These are phyloP conservation scores for Alternaria brassicicola DNA, from an alignment of 2,329 filamentous ascomycete genomes.

Conservation along the genomic window DNA sequence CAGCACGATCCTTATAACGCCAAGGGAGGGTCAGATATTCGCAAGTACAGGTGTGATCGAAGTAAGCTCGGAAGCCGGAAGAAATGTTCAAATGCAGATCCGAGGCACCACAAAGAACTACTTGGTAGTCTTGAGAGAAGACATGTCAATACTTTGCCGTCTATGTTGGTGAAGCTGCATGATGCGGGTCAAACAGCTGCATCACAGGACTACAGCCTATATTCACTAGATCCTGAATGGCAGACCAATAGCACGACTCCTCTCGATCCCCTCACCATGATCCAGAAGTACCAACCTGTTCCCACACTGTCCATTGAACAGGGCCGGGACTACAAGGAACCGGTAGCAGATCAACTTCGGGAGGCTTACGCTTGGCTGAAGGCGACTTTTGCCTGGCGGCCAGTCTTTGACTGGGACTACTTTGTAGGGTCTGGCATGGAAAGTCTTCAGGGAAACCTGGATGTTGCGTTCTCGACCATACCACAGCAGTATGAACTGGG, in stretches of 20 bases:
- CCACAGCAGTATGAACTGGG: not conserved
- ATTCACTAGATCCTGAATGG: conserved; percentile 17
- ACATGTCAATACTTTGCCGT: not conserved
- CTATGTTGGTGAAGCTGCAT: conserved; percentile 16
- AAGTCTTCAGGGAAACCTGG: not conserved
- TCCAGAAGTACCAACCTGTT: conserved; percentile 10
- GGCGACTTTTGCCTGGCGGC: conserved; percentile 29
- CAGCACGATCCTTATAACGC: not conserved
- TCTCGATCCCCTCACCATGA: conserved; percentile 28
- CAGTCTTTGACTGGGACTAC: conserved; percentile 38
- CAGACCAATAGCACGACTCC: conserved; percentile 20
- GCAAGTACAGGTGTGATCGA: not conserved
- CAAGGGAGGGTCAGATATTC: not conserved
- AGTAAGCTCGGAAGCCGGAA: not conserved
- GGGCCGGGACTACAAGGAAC: not conserved
- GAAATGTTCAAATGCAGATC: not conserved
- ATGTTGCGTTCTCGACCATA: not conserved
- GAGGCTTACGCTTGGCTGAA: conserved; percentile 29
- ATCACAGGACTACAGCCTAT: not conserved
- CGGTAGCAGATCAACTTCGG: not conserved
- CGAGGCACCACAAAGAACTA: not conserved
- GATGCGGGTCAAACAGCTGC: not conserved
- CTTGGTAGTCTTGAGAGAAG: not conserved
- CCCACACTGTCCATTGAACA: not conserved
- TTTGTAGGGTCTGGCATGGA: conserved; percentile 18